phyloP scores from a whole-genome alignment of 306 rosid species.

The Alnus glutinosa region DNA sequence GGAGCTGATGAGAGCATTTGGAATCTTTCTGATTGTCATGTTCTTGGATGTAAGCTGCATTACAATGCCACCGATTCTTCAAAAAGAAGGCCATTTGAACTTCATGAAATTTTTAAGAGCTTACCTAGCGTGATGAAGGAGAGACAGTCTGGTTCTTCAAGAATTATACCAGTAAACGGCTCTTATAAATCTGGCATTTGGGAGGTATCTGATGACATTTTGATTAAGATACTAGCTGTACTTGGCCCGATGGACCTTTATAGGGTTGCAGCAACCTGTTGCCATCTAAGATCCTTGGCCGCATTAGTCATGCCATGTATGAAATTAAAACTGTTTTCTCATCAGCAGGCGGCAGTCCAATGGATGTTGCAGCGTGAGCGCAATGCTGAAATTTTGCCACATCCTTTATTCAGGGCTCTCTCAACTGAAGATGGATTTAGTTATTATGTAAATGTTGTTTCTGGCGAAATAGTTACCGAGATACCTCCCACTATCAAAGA shows the following conservation, averaged over 20 bases:
- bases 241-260: conserved; percentile 67
- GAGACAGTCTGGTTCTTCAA: conserved; percentile 34
- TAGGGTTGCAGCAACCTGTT: conserved; percentile 77
- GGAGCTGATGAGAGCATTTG: conserved; percentile 51
- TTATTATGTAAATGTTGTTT: conserved; percentile 63
- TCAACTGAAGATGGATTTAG: conserved; percentile 75
- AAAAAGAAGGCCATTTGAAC: conserved; percentile 67
- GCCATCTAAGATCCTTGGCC: conserved; percentile 68
- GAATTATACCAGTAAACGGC: conserved; percentile 53
- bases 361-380: conserved; percentile 98
- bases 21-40: conserved; percentile 87
- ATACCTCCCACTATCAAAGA: conserved; percentile 73
- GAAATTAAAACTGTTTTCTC: conserved; percentile 85
- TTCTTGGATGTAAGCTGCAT: conserved; percentile 81
- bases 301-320: conserved; percentile 80
- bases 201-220: conserved; percentile 78
- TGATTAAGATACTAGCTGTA: conserved; percentile 54
- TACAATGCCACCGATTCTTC: conserved; percentile 42
- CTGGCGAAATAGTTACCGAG: conserved; percentile 78
- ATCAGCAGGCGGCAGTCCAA: conserved; percentile 85
- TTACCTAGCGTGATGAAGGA: conserved; percentile 60
- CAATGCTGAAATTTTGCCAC: conserved; percentile 56
- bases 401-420: conserved; percentile 69
- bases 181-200: conserved; percentile 57
- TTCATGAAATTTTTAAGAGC: conserved; percentile 82